Evolutionary conservation across 1,284 basidiomycete genomes (phyloP).

Genomic region (Trametes pubescens): DNA sequence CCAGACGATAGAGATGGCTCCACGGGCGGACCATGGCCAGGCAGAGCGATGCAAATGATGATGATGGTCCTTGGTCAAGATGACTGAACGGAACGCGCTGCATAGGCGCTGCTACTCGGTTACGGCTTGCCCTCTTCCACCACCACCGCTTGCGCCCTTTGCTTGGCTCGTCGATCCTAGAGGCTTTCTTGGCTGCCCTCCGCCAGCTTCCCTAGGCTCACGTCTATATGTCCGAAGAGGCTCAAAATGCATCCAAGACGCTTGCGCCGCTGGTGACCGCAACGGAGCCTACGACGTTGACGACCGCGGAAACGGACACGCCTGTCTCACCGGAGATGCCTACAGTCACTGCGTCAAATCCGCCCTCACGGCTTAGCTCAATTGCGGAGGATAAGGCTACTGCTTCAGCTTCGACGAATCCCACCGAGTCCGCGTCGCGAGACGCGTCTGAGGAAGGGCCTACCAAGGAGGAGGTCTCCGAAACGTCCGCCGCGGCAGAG

Average conservation of each 20-base stretch:
- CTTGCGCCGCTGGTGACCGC: conserved; percentile 18
- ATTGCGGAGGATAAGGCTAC: conserved; percentile 3
- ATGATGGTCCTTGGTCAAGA: conserved; percentile 18
- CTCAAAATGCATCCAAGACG: conserved; percentile 19
- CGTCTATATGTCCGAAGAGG: conserved; percentile 19
- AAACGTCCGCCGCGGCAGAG: neutral
- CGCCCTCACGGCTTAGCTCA: conserved; percentile 7
- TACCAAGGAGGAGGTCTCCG: neutral
- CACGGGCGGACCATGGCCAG: neutral
- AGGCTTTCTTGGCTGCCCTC: neutral
- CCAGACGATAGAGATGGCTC: too few relatives aligned
- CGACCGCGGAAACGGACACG: conserved; percentile 13
- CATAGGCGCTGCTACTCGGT: neutral
- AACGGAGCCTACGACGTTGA: conserved; percentile 16
- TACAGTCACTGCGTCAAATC: conserved; percentile 25
- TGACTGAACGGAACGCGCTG: neutral
- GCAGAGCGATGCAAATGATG: conserved; percentile 10
- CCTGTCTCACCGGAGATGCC: conserved; percentile 23
- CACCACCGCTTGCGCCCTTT: neutral
- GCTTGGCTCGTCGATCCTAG: neutral
- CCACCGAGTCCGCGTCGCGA: neutral
- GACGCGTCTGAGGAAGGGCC: neutral
- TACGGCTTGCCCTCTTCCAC: conserved; percentile 6
- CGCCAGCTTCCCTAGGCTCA: neutral
- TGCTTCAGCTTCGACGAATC: neutral